Percentiles rank a stretch among this genome's conserved stretches.
Evolutionary conservation across 208 protist genomes (phyloP).

Genomic region (Herpetomonas muscarum): DNA sequence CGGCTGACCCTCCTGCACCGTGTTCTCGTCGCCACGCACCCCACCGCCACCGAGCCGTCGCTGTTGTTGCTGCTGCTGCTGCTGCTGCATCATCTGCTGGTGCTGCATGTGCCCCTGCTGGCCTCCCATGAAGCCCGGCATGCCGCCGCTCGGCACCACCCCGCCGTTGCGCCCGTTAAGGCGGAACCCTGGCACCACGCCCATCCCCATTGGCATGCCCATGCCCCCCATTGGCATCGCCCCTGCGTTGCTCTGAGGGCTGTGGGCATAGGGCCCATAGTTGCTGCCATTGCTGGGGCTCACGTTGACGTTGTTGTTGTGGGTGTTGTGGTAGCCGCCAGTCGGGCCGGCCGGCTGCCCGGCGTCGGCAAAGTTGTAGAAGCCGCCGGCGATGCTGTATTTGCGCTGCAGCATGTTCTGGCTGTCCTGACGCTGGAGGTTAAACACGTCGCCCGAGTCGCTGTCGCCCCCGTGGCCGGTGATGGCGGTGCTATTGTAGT

Average conservation of each 20-base stretch:
- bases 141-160: slow-evolving; percentile 11
- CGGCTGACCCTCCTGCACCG: slow-evolving; percentile 28
- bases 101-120: slow-evolving; percentile 12
- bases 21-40: slow-evolving; percentile 18
- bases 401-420: slow-evolving; percentile 19
- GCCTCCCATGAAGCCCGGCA: background rate
- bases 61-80: slow-evolving; percentile 9
- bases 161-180: slow-evolving; percentile 7
- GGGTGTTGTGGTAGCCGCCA: background rate
- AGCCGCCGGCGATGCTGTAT: slow-evolving; percentile 41
- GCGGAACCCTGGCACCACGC: slow-evolving; percentile 1
- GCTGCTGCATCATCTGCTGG: slow-evolving; percentile 7
- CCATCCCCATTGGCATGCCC: slow-evolving; percentile 5
- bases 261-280: too few relatives aligned
- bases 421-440: slow-evolving; percentile 33
- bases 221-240: slow-evolving; percentile 19
- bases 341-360: background rate
- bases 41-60: background rate
- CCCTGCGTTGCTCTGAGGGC: slow-evolving; percentile 5
- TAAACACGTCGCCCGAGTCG: background rate
- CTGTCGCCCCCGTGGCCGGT: background rate
- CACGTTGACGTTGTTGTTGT: too few relatives aligned
- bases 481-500: background rate
- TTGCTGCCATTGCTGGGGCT: slow-evolving; percentile 5
- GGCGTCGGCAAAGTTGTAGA: slow-evolving; percentile 18